Evolutionary conservation across 148 eudicot species (phyloP).

Genomic region (Chenopodium album): DNA sequence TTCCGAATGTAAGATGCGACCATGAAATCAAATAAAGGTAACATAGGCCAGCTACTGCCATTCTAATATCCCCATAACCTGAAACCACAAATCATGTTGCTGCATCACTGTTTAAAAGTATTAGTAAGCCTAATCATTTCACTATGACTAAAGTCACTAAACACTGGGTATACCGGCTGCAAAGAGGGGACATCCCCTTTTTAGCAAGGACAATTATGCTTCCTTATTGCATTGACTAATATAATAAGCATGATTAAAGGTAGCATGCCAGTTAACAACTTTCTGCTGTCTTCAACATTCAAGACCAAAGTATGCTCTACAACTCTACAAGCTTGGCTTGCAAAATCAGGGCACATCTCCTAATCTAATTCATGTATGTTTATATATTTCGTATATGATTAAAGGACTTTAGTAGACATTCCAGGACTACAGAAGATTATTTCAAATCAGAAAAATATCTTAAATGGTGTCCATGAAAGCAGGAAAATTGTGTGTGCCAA

Average conservation of each 20-base stretch:
- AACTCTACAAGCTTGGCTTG: not conserved
- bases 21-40: slow-evolving; percentile 16
- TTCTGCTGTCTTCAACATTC: not conserved
- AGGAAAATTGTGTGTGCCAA: slow-evolving; percentile 16
- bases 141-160: not conserved
- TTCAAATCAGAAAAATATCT: not conserved
- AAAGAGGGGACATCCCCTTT: not conserved
- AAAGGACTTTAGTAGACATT: not conserved
- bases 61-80: not conserved
- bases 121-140: not conserved
- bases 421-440: not conserved
- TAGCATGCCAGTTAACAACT: slow-evolving; percentile 1
- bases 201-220: not conserved
- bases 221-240: not conserved
- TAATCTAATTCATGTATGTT: not conserved
- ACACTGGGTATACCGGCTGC: not conserved
- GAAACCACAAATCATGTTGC: slow-evolving; percentile 14
- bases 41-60: slow-evolving; percentile 10
- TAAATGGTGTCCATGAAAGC: slow-evolving; percentile 18
- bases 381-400: not conserved
- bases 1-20: slow-evolving; percentile 12
- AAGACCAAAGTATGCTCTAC: not conserved
- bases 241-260: not conserved
- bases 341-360: not conserved
- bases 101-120: slow-evolving; percentile 4